A percentile compares a stretch with the other conserved stretches of the same genome.
These are phyloP conservation scores for Mesostigma viride DNA, from an alignment of 139 green algal species.

Conservation along the genomic window DNA sequence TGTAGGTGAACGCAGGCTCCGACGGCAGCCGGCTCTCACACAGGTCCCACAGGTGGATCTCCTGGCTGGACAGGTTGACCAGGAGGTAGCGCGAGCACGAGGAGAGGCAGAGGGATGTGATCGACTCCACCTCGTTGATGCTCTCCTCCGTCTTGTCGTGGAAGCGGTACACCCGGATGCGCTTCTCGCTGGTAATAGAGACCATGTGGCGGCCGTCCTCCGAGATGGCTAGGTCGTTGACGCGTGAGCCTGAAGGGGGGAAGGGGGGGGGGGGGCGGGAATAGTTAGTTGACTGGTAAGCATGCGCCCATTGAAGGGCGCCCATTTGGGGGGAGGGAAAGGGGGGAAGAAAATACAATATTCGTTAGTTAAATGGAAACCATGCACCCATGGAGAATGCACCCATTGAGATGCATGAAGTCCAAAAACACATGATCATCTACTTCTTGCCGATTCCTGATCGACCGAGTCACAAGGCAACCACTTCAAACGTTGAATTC, in stretches of 20 bases:
- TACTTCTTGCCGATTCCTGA: too few species aligned
- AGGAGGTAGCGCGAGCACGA: slow-evolving; percentile 48
- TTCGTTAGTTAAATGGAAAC: too few species aligned
- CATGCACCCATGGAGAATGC: too few species aligned
- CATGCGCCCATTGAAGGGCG: too few species aligned
- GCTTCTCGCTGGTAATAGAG: slow-evolving; percentile 48
- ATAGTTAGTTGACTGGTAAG: too few species aligned
- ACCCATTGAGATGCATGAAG: too few species aligned
- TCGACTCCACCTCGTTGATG: slow-evolving; percentile 37
- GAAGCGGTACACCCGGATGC: slow-evolving; percentile 43
- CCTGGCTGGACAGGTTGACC: slow-evolving; percentile 28
- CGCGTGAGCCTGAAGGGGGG: slow-evolving; percentile 33
- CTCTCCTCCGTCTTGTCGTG: slow-evolving; percentile 37
- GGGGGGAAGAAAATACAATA: too few species aligned
- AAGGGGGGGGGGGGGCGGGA: too few species aligned
- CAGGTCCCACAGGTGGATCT: slow-evolving; percentile 36
- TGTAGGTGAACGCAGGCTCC: slow-evolving; percentile 18
- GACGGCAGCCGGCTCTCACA: not conserved
- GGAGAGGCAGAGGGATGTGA: slow-evolving; percentile 49
- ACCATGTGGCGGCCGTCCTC: slow-evolving; percentile 44
- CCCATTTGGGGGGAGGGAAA: too few species aligned
- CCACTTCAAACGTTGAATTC: too few species aligned
- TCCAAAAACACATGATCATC: too few species aligned
- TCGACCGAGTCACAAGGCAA: too few species aligned
- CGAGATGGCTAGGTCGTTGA: slow-evolving; percentile 68